Base-by-base conservation (phyloP, 2,329 filamentous ascomycete species). In the Sarocladium strictum region DNA sequence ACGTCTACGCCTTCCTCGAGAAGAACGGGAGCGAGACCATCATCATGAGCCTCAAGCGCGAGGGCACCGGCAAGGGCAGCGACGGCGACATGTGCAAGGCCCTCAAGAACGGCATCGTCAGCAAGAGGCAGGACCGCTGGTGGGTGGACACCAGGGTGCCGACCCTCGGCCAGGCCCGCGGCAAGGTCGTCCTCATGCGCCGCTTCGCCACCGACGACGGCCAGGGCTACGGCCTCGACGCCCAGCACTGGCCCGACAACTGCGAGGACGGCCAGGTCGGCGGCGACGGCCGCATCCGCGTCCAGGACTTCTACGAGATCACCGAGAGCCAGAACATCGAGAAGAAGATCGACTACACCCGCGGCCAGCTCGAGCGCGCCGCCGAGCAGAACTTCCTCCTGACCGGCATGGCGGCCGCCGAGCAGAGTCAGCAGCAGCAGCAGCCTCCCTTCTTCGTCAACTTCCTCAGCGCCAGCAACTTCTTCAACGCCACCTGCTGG, bases 241-340 rank as follows among this genome's bases (percentile, higher is more conserved):
- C 77, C 21, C 77, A 80, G 58, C 67, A 68, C 51, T 97, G 93
- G 93, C 90, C 89, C 0, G 88, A 97, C 72, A 97, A 97, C 72
- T 90, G 89, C 58, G 84, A 87, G 29, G 84, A 95, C 64, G 86
- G 88, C 55, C 76, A 76, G 32, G 83, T 82, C 50, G 81, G 81
- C 50, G 81, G 81, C 9, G 17, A 45, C 17, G 90, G 89, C 3
- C 76, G 85, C 59, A 83, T 97, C 56, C 85, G 89, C 60, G 85
- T 97, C 40, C 94, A 97, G 73, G 94, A 97, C 73, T 97, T 93
- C 70, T 97, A 95, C 76, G 90, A 95, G 65, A 84, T 99, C 32
- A 73, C 86, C 45, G 83, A 90, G 69, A 84, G 81, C 21, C 75
- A 82, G 56, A 87, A 86, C 62, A 93, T 97, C 57, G 77, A 86